Base-by-base conservation (phyloP, 179 eudicot species). In the Sideroxylon spinosum region DNA sequence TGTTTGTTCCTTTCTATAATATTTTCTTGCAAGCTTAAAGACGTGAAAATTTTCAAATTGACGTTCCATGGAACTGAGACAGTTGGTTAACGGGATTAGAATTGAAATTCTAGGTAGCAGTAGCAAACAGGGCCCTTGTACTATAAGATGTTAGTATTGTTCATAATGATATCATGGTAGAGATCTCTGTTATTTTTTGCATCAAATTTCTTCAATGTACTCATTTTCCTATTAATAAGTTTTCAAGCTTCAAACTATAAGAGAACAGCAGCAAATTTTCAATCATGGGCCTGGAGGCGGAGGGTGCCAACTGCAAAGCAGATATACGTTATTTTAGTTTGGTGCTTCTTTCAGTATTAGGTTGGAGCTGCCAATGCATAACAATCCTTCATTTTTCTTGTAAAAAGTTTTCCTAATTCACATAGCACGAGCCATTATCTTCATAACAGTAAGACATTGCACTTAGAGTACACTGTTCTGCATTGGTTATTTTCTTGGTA, bases 271-370 rank as follows among this genome's bases (percentile, higher is more conserved):
- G 28, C 1, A 12, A 10, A 11, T 26, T 29, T 17, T 65, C 37
- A 32, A 28, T 28, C 28, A 22, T n/a, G 74, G 13, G 63, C 2
- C 44, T 6, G 44, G 44, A 37, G 44, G 44, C 5, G 44, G 44
- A 37, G 1, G 44, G 5, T 37, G 44, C 59, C 17, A 13, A 28
- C 22, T 23, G 48, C 44, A 26, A 23, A 46, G 16, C 22, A 19
- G 9, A 11, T 12, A 63, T 3, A 46, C 19, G 13, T 49, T 57
- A 11, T 68, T 37, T 78, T 19, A n/a, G 29, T 59, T 70, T 69
- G 65, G 59, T 49, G 50, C 64, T 13, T 76, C 61, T 78, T 78
- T 56, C 32, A 46, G 53, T 78, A 9, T 19, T 25, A 7, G 80
- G 75, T 68, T 76, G 59, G 59, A 53, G 29, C 19, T 9, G 20